Percentiles rank a stretch among this genome's conserved stretches.
phyloP scores from a whole-genome alignment of 495 filamentous ascomycete species.

The Talaromyces adpressus region DNA sequence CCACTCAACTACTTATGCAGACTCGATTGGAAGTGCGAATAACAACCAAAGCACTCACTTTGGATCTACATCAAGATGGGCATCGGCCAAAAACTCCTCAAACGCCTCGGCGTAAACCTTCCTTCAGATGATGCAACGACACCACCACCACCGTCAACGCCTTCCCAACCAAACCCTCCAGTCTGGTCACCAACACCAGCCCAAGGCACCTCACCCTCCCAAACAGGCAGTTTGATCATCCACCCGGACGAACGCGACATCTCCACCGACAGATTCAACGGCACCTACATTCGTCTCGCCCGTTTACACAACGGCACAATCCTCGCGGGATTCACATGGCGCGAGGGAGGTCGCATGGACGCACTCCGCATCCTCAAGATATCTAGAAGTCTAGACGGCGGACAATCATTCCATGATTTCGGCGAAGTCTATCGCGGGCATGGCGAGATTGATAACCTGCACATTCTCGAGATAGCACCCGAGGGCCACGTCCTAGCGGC shows the following conservation, averaged over 20 bases:
- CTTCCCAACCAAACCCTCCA: neutral
- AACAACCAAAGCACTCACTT: neutral
- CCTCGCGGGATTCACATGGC: conserved; percentile 30
- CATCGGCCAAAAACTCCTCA: neutral
- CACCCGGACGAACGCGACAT: conserved; percentile 33
- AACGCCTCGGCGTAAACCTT: neutral
- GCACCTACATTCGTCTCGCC: conserved; percentile 33
- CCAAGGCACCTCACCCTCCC: neutral
- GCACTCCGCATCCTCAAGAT: conserved; percentile 25
- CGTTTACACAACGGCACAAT: conserved; percentile 32
- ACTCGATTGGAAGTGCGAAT: no score
- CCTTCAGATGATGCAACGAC: neutral
- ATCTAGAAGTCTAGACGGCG: conserved; percentile 30
- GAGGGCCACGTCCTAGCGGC: conserved; percentile 42
- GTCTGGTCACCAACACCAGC: neutral
- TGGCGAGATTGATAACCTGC: conserved; percentile 54
- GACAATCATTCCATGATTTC: conserved; percentile 25
- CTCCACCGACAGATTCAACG: conserved; percentile 29
- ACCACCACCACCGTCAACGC: neutral
- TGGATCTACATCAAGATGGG: neutral
- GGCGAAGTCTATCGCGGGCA: conserved; percentile 30
- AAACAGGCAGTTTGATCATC: conserved; percentile 9
- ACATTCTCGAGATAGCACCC: conserved; percentile 44
- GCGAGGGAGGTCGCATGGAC: conserved; percentile 17
- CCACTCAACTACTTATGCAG: neutral